phyloP scores from a whole-genome alignment of 176 grass and related monocot genomes.

The Aegilops longissima region DNA sequence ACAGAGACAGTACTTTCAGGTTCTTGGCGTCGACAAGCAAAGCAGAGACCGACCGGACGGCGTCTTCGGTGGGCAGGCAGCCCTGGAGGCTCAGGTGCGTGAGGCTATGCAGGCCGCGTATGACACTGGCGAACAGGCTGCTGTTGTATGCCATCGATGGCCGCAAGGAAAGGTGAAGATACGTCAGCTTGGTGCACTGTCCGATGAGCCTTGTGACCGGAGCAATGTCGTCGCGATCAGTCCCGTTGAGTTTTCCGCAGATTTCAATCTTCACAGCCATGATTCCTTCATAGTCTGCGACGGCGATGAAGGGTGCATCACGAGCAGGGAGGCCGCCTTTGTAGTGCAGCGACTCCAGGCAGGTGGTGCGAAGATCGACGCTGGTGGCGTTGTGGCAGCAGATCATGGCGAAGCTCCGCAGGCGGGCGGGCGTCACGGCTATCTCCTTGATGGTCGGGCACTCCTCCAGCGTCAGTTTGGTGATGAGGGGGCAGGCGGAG shows the following conservation, averaged over 20 bases:
- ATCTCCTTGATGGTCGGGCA: neutral
- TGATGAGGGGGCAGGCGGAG: neutral
- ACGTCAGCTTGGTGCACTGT: neutral
- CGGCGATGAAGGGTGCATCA: neutral
- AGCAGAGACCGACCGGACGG: neutral
- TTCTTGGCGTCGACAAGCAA: neutral
- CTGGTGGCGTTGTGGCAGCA: constrained; percentile 10
- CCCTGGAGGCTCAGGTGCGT: constrained; percentile 25
- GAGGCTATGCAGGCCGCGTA: neutral
- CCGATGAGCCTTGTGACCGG: neutral
- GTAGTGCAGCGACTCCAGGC: constrained; percentile 2
- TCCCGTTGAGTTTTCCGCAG: neutral
- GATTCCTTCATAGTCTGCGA: neutral
- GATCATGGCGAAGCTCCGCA: neutral
- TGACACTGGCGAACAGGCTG: neutral
- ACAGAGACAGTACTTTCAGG: neutral
- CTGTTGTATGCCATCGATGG: constrained; percentile 1
- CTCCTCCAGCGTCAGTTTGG: constrained; percentile 19
- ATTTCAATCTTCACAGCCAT: neutral
- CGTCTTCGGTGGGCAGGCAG: neutral
- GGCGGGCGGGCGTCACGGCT: neutral
- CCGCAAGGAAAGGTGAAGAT: neutral
- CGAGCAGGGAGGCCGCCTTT: neutral
- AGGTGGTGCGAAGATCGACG: neutral
- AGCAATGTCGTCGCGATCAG: neutral